Evolutionary conservation across 352 stramenopile genomes (phyloP), one percentile per base, ranked within the genome.

Genomic region (Aphanomyces stellatus): DNA sequence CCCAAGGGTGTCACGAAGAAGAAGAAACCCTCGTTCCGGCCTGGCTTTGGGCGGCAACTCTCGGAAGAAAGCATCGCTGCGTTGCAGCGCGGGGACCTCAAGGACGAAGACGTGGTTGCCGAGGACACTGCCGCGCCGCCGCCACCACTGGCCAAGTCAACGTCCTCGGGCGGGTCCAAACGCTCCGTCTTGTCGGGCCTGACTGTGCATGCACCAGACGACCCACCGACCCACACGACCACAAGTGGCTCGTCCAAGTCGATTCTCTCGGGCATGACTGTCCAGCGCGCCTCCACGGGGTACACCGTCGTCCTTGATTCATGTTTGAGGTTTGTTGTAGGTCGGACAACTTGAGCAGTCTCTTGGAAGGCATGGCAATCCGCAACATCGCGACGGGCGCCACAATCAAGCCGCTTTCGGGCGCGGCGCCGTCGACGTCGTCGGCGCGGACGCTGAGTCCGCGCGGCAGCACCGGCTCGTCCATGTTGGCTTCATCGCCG

Each of bases 21-120:
- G 65, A 94, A 92, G 71, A 91, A 85, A 34, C 91, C 91, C 72
- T 87, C 76, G 13, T 94, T 94, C 53, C 85, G 85, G 5, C 85
- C 85, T 13, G 85, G 85, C 0, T 94, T 94, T 63, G 85, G 83
- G 4, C 83, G 85, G 2, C 80, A 92, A 48, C 71, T 90, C n/a
- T 94, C 85, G 33, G 85, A 94, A 66, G 85, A 94, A 53, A 89
- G 83, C 0, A 72, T 78, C n/a, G 83, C 83, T 2, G 85, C 85
- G 2, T 57, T 93, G 30, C 83, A 92, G 40, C 85, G 85, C 42
- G 83, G 83, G 30, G 85, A 94, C 31, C 62, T 91, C 11, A 87
- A 87, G 31, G 72, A 88, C 63, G 85, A 87, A 53, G 85, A 93
- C 7, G 41, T 93, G 13, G 74, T 53, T 53, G 30, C 72, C 73